Conservation (phyloP, 148 eudicot species). For the Simmondsia chinensis region DNA sequence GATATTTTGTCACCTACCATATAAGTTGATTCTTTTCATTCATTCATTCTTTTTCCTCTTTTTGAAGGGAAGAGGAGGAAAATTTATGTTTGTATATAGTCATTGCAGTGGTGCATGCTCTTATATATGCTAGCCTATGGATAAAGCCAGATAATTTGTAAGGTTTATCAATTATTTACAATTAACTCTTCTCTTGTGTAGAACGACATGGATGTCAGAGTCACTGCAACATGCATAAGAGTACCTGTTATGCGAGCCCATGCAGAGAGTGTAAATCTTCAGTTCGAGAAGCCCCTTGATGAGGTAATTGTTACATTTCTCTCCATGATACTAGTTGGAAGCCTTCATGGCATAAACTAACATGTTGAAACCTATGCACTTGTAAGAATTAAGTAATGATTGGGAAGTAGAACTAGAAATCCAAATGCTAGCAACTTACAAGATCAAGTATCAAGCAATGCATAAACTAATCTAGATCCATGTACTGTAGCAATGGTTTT, state of each 20-base stretch:
- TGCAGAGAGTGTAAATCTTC: slow-evolving; percentile 94
- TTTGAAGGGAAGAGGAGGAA: too few relatives aligned
- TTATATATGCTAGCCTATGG: not conserved
- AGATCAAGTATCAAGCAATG: too few relatives aligned
- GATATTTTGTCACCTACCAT: too few relatives aligned
- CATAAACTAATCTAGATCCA: too few relatives aligned
- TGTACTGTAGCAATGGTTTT: too few relatives aligned
- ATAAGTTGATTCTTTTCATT: too few relatives aligned
- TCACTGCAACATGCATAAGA: slow-evolving; percentile 83
- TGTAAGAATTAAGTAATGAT: too few relatives aligned
- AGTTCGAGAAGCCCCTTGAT: slow-evolving; percentile 82
- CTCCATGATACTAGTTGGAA: not conserved
- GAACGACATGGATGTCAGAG: slow-evolving; percentile 63
- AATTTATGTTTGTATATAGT: not conserved
- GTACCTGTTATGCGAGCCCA: slow-evolving; percentile 94
- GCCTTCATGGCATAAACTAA: too few relatives aligned
- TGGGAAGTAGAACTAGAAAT: too few relatives aligned
- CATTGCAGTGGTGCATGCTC: not conserved
- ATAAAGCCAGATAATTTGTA: not conserved
- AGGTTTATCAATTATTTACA: slow-evolving; percentile 1
- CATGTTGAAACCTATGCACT: too few relatives aligned
- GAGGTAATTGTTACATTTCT: slow-evolving; percentile 58
- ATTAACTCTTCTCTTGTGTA: slow-evolving; percentile 14
- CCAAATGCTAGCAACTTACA: too few relatives aligned
- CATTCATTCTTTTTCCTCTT: not conserved